Evolutionary conservation across 306 rosid genomes (phyloP), one percentile per base, ranked within the genome.

Genomic region (Inga leiocalycina): DNA sequence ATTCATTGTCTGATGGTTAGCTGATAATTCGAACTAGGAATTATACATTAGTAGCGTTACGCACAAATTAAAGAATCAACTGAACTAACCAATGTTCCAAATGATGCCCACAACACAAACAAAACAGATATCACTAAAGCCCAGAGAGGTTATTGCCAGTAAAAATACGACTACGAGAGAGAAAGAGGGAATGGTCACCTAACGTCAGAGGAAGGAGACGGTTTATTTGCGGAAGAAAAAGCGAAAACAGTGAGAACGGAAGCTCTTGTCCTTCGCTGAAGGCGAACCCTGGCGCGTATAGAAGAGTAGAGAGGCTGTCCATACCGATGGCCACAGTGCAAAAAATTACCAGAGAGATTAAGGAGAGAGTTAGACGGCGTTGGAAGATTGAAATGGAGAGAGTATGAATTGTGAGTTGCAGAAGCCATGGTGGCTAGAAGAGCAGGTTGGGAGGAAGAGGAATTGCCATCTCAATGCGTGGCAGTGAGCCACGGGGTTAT

Each of bases 221-320:
- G 93, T 77, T 96, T 92, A 54, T 93, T 91, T 52, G 97, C 61
- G 79, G 99, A 94, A 51, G 88, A 92, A 57, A 57, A 20, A 84
- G 94, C 89, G 22, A 76, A 75, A 81, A 91, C 7, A 81, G 90
- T 64, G 79, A 80, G 1, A 80, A 82, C 6, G 65, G 85, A 77
- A 88, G 82, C 19, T 62, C 76, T 82, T 82, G n/a, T 71, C 4
- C n/a, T 72, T 20, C 13, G 76, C 13, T 5, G 76, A 45, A 72
- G 8, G 41, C 39, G 76, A 45, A 72, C 16, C 39, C 59, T 27
- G 76, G 39, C 7, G 41, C 59, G 59, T 22, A 24, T 2, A 32
- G 85, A 68, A 78, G 30, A 80, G 44, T 17, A 76, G 3, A 59
- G 54, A 72, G 79, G 51, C 57, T 71, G 72, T 48, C 69, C 85